phyloP scores from a whole-genome alignment of 495 filamentous ascomycete genomes.

The Penicillium longicatenatum region DNA sequence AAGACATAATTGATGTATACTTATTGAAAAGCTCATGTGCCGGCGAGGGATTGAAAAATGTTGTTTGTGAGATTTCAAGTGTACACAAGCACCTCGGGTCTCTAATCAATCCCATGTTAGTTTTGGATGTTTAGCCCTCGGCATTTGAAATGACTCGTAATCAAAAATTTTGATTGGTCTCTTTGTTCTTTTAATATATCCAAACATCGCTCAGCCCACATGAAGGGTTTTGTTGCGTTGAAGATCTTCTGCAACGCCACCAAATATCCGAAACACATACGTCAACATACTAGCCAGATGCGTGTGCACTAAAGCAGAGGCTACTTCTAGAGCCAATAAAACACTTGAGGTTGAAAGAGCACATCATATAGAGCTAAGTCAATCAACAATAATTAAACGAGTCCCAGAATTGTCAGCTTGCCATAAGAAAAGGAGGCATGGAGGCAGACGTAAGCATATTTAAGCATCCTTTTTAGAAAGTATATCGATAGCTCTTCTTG shows the following conservation, averaged over 20 bases:
- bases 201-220: background rate
- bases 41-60: too few species aligned
- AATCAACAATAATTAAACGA: too few species aligned
- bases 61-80: too few species aligned
- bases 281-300: background rate
- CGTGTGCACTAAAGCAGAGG: background rate
- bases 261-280: background rate
- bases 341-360: background rate
- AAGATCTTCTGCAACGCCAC: background rate
- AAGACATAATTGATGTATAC: too few species aligned
- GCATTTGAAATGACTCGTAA: background rate
- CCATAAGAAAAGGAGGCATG: too few species aligned
- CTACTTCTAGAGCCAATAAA: background rate
- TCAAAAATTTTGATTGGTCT: background rate
- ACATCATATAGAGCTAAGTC: background rate
- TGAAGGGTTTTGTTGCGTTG: background rate
- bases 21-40: too few species aligned
- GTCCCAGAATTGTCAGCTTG: too few species aligned
- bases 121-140: background rate
- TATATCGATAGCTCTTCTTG: too few species aligned
- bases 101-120: too few species aligned
- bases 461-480: too few species aligned
- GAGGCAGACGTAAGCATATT: too few species aligned
- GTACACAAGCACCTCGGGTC: too few species aligned
- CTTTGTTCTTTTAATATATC: background rate